Conservation (phyloP, 257 asterid genomes). For the Dorcoceras hygrometricum region DNA sequence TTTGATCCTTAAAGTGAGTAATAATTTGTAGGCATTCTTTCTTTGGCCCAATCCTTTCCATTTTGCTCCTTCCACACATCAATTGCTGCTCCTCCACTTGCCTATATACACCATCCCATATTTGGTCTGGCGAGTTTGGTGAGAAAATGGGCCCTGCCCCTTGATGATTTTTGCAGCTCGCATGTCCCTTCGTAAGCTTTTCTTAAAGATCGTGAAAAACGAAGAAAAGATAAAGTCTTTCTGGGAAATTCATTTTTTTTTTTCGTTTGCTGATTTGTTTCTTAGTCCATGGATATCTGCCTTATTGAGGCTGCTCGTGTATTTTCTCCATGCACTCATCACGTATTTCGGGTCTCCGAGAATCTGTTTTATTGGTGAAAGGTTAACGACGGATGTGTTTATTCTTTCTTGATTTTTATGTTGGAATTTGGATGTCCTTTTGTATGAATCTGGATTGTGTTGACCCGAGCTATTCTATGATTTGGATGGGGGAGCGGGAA, state of each 20-base stretch:
- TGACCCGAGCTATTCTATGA: slow-evolving; percentile 15
- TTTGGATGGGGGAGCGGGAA: slow-evolving; percentile 15
- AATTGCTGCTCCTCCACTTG: neutral
- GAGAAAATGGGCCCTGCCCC: slow-evolving; percentile 10
- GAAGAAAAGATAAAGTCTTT: slow-evolving; percentile 15
- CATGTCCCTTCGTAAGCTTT: neutral
- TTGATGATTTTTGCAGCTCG: slow-evolving; percentile 16
- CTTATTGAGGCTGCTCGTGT: slow-evolving; percentile 20
- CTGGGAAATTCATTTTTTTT: slow-evolving; percentile 5
- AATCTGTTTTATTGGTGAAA: neutral
- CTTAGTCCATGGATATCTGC: slow-evolving; percentile 20
- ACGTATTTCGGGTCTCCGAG: slow-evolving; percentile 8
- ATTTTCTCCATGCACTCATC: slow-evolving; percentile 8
- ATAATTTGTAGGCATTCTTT: neutral
- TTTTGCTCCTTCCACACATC: slow-evolving; percentile 13
- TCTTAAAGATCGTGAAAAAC: neutral
- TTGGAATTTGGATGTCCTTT: neutral
- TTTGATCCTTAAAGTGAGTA: slow-evolving; percentile 14
- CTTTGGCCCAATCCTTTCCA: slow-evolving; percentile 1
- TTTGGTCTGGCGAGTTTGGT: slow-evolving; percentile 24
- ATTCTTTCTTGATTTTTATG: slow-evolving; percentile 18
- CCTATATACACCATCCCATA: neutral
- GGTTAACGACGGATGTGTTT: slow-evolving; percentile 1
- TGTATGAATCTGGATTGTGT: slow-evolving; percentile 8
- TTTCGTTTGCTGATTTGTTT: slow-evolving; percentile 14